Evolutionary conservation across 345 rosid species (phyloP).

Genomic region (Litchi chinensis): DNA sequence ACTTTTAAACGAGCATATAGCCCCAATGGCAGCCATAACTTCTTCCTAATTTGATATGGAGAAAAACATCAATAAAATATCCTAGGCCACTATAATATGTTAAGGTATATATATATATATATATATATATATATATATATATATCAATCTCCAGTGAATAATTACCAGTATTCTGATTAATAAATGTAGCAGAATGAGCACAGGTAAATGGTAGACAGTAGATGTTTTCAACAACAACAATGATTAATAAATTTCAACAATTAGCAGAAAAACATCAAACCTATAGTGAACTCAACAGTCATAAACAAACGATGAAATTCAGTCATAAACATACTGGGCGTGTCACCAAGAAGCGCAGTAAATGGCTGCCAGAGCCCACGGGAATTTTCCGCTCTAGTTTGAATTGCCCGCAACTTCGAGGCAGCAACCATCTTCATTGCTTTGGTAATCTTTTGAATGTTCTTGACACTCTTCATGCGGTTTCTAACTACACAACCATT

Average conservation of each 20-base stretch:
- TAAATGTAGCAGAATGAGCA: no score
- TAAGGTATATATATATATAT: no score
- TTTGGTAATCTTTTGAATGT: slow-evolving; percentile 96
- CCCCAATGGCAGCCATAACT: no score
- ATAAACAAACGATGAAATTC: not conserved
- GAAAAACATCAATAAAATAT: no score
- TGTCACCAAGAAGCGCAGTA: slow-evolving; percentile 74
- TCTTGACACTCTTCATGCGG: slow-evolving; percentile 98
- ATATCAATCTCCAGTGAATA: no score
- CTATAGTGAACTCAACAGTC: not conserved
- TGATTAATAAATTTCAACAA: not conserved
- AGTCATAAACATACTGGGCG: slow-evolving; percentile 48
- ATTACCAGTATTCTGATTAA: no score
- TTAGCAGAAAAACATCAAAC: not conserved
- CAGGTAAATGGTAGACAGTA: no score
- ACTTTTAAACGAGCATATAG: no score
- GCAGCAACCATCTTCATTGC: slow-evolving; percentile 99
- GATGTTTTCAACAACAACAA: no score
- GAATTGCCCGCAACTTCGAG: slow-evolving; percentile 88
- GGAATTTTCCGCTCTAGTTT: slow-evolving; percentile 84
- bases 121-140: no score
- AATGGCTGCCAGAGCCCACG: slow-evolving; percentile 99
- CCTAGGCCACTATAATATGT: no score
- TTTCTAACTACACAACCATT: slow-evolving; percentile 70
- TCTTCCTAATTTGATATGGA: no score